Evolutionary conservation across 139 green algal genomes (phyloP).

Genomic region (Micractinium conductrix): DNA sequence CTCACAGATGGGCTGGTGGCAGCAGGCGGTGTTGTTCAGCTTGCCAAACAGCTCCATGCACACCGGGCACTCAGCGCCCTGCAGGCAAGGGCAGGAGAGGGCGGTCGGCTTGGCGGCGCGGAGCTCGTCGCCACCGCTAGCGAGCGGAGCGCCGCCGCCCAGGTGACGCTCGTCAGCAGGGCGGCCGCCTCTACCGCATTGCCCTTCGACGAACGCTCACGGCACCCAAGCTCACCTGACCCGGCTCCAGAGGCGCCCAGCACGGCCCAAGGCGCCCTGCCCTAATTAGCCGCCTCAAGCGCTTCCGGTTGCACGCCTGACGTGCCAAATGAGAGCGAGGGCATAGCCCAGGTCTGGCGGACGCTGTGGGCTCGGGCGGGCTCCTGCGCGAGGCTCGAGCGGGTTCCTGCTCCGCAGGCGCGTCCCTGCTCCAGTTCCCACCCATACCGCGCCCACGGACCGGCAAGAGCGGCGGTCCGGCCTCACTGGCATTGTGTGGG

Average conservation of each 20-base stretch:
- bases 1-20: no score
- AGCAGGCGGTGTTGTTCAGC: slow-evolving; percentile 29
- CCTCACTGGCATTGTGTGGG: no score
- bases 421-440: no score
- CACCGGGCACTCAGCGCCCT: slow-evolving; percentile 14
- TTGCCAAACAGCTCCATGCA: slow-evolving; percentile 9
- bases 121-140: neutral
- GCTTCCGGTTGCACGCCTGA: neutral
- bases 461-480: no score
- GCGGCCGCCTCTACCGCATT: neutral
- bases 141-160: neutral
- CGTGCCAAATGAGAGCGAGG: neutral
- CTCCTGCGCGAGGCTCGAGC: no score
- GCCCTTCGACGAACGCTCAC: neutral
- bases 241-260: neutral
- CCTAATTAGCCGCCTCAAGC: neutral
- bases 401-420: no score
- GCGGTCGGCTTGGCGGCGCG: neutral
- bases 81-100: neutral
- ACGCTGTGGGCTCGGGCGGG: no score
- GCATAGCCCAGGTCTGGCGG: neutral
- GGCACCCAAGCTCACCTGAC: neutral
- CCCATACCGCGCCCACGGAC: no score
- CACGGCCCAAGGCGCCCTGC: neutral
- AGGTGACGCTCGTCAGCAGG: neutral